phyloP scores from a whole-genome alignment of 2,329 filamentous ascomycete genomes.

The Tolypocladium guangdongense region DNA sequence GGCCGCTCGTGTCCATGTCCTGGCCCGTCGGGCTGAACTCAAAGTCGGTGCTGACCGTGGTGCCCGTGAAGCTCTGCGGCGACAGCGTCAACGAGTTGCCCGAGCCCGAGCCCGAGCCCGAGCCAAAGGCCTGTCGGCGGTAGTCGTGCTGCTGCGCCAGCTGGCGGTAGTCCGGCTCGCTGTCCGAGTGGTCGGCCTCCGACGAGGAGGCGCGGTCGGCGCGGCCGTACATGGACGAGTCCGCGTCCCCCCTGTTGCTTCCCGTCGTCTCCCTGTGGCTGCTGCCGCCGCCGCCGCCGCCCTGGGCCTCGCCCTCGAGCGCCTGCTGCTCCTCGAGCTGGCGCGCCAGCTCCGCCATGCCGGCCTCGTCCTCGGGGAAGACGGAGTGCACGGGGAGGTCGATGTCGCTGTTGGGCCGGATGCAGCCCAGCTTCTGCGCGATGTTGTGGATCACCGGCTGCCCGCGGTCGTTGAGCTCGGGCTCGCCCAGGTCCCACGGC shows the following conservation, averaged over 20 bases:
- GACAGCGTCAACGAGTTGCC: conserved; percentile 36
- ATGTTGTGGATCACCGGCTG: conserved; percentile 57
- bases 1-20: conserved; percentile 19
- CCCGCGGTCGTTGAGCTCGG: conserved; percentile 50
- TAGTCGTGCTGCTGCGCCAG: conserved; percentile 32
- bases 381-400: conserved; percentile 45
- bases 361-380: conserved; percentile 51
- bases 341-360: conserved; percentile 43
- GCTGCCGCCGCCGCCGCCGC: conserved; percentile 29
- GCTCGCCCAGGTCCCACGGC: conserved; percentile 51
- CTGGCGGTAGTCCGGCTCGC: conserved; percentile 25
- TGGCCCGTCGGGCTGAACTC: conserved; percentile 22
- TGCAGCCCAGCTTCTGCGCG: conserved; percentile 51
- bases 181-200: conserved; percentile 43
- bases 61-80: conserved; percentile 37
- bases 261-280: conserved; percentile 16
- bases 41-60: conserved; percentile 26
- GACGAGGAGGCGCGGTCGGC: conserved; percentile 40
- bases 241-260: conserved; percentile 8
- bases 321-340: conserved; percentile 38
- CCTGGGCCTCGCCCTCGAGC: not conserved
- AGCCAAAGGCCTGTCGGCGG: conserved; percentile 35
- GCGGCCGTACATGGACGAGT: conserved; percentile 6
- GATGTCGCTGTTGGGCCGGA: conserved; percentile 50
- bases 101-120: conserved; percentile 18